Evolutionary conservation across 768 basidiomycete species (phyloP).

Genomic region (Galerina marginata): DNA sequence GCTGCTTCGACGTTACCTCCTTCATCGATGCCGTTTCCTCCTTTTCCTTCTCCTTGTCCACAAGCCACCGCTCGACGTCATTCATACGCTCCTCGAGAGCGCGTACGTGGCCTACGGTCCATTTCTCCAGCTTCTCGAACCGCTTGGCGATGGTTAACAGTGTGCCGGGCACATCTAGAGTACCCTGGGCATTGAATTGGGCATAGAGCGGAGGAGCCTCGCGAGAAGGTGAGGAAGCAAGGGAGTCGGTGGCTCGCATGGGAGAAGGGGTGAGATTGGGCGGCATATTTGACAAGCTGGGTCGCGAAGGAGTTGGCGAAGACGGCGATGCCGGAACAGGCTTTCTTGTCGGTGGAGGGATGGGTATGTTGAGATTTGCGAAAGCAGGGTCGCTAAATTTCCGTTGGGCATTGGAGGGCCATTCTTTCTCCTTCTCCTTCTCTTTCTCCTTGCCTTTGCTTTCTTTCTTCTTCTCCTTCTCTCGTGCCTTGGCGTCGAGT

Average conservation of each 20-base stretch:
- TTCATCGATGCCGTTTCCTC: constrained; percentile 33
- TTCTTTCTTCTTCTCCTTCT: constrained; percentile 61
- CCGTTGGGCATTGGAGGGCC: constrained; percentile 57
- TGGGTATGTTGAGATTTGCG: constrained; percentile 57
- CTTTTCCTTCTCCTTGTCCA: constrained; percentile 80
- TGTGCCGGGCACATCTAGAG: constrained; percentile 76
- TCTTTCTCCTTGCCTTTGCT: constrained; percentile 52
- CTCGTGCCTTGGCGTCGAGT: constrained; percentile 69
- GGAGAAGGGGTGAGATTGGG: constrained; percentile 71
- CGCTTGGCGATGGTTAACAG: constrained; percentile 76
- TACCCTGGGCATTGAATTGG: constrained; percentile 73
- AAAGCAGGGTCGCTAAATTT: constrained; percentile 66
- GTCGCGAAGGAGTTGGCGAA: constrained; percentile 69
- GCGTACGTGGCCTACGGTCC: constrained; percentile 88
- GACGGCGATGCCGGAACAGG: constrained; percentile 60
- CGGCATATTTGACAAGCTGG: constrained; percentile 49
- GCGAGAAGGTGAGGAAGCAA: constrained; percentile 52
- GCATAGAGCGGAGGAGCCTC: constrained; percentile 78
- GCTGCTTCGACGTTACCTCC: constrained; percentile 17
- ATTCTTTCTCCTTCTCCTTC: constrained; percentile 51
- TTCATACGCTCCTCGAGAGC: constrained; percentile 92
- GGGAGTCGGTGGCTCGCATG: constrained; percentile 53
- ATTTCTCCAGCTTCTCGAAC: constrained; percentile 89
- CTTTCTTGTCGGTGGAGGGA: constrained; percentile 48
- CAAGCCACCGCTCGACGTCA: constrained; percentile 89